Percentiles rank a stretch among this genome's conserved stretches.
phyloP scores from a whole-genome alignment of 148 eudicot genomes.

The Persicaria maculosa region DNA sequence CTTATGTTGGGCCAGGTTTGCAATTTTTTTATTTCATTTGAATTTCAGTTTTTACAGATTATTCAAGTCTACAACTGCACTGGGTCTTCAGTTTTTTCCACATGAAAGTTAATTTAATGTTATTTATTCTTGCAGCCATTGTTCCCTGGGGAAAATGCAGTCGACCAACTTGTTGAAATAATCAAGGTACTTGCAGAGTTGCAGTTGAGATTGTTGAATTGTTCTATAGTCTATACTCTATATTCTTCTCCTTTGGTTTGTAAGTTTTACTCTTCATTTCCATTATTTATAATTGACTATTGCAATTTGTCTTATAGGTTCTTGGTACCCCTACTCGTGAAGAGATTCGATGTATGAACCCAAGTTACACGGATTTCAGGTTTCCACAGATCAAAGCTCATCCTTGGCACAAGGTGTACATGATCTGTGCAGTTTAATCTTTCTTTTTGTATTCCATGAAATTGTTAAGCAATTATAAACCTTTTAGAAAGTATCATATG shows the following conservation, averaged over 20 bases:
- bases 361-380: constrained; percentile 43
- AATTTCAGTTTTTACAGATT: background rate
- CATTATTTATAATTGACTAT: background rate
- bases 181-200: constrained; percentile 34
- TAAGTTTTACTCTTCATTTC: constrained; percentile 6
- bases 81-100: background rate
- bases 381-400: no score
- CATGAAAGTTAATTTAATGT: background rate
- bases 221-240: background rate
- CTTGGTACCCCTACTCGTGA: constrained; percentile 60
- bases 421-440: background rate
- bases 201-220: background rate
- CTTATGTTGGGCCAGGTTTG: constrained; percentile 44
- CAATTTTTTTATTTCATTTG: background rate
- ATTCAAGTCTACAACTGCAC: background rate
- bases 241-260: background rate
- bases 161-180: constrained; percentile 58
- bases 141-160: constrained; percentile 63
- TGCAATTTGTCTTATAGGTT: constrained; percentile 24
- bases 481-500: no score
- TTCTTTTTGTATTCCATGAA: background rate
- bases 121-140: constrained; percentile 27
- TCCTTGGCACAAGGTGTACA: constrained; percentile 45
- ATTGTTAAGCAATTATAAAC: background rate
- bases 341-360: constrained; percentile 59